Base-by-base conservation (phyloP, 352 stramenopile genomes). In the Globisporangium spiculum region DNA sequence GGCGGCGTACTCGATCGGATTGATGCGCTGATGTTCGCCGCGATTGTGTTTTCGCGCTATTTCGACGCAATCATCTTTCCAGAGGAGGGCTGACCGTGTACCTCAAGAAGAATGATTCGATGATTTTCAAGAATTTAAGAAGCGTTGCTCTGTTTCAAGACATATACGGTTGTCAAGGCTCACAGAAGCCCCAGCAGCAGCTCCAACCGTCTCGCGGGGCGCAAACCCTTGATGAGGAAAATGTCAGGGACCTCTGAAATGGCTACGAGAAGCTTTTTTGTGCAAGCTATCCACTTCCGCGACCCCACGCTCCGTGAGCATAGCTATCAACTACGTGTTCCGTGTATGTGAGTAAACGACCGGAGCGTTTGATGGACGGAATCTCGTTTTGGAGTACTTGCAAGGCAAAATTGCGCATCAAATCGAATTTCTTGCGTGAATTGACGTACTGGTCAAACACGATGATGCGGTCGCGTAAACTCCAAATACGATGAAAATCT, bases 1-100 rank as follows among this genome's bases (percentile, higher is more conserved):
- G 95, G 95, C 30, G 95, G 95, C 10, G 84, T 97, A 18, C 75
- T 98, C 65, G 95, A 98, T 66, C 83, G 90, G 9, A 83, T 97
- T 1, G 91, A 98, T 68, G 91, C 86, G 52, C 91, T 97, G 69
- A 86, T 98, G 48, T 98, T 98, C 46, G 75, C 79, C n/a, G 79
- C 76, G 14, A 71, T 80, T 16, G 71, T 84, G 22, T 88, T 88
- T 30, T 69, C 76, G 60, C 80, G 80, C 65, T 82, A 76, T 27
- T 84, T 83, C 10, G 59, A 52, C 18, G 65, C 62, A 18, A 46
- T 72, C 59, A 54, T 48, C 20, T 54, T 36, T 14, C 14, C 53
- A 26, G 9, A 58, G 12, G 24, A 58, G 26, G 53, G 38, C 38
- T 48, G 38, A 48, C 14, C 38, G 3, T 48, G 14, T 14, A 48